phyloP scores from a whole-genome alignment of 441 rosid genomes.

The Mallotus repandus region DNA sequence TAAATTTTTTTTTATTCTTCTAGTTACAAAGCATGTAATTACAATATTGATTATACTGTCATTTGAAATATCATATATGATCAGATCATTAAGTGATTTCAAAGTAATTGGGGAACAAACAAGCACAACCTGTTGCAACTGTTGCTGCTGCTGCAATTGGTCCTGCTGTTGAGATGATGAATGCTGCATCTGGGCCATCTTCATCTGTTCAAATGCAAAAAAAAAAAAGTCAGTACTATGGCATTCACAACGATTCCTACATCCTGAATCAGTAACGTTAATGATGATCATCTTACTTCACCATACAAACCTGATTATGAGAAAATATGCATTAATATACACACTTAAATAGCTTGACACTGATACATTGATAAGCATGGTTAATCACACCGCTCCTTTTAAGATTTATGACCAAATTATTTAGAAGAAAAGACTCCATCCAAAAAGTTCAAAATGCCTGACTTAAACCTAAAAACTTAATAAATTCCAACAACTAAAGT shows the following conservation, averaged over 20 bases:
- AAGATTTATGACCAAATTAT: not conserved
- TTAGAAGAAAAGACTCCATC: not conserved
- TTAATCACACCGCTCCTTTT: not conserved
- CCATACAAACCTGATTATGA: not conserved
- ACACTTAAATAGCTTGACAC: not conserved
- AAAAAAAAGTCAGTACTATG: constrained; percentile 5
- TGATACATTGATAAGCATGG: not conserved
- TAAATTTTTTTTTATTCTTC: not conserved
- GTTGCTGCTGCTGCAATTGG: constrained; percentile 47
- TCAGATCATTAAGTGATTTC: constrained; percentile 17
- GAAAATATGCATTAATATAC: not conserved
- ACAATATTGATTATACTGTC: constrained; percentile 2
- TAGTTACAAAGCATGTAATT: constrained; percentile 2
- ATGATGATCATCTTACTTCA: not conserved
- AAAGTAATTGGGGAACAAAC: constrained; percentile 2
- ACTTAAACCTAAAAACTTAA: not conserved
- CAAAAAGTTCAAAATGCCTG: not conserved
- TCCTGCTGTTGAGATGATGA: constrained; percentile 62
- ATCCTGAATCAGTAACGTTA: constrained; percentile 6
- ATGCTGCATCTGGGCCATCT: constrained; percentile 54
- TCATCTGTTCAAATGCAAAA: constrained; percentile 41
- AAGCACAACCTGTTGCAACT: constrained; percentile 42
- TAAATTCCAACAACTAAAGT: not conserved
- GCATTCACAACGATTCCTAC: not conserved
- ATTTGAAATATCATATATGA: constrained; percentile 12